Conservation (phyloP, 352 stramenopile species). For the Aphanomyces cochlioides region DNA sequence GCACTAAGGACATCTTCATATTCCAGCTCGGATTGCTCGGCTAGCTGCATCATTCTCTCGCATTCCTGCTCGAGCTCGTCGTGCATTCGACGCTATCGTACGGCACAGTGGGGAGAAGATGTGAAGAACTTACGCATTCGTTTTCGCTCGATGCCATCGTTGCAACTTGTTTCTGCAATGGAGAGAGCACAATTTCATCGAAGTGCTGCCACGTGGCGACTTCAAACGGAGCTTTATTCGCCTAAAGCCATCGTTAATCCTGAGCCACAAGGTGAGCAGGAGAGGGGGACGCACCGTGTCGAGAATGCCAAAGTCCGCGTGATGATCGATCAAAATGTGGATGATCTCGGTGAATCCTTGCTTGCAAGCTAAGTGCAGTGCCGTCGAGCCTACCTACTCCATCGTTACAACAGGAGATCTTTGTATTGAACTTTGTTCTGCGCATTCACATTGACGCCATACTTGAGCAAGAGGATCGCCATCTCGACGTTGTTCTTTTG, state of each 20-base stretch:
- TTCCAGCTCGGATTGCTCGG: slow-evolving; percentile 5
- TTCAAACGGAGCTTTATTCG: slow-evolving; percentile 16
- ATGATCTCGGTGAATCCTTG: slow-evolving; percentile 5
- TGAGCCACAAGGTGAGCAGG: not conserved
- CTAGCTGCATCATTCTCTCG: not conserved
- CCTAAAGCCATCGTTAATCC: not conserved
- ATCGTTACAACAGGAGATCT: not conserved
- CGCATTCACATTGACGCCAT: slow-evolving; percentile 23
- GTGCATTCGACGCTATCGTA: not conserved
- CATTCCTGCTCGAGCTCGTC: not conserved
- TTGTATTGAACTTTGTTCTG: slow-evolving; percentile 26
- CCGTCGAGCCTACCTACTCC: slow-evolving; percentile 8
- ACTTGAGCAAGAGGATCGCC: slow-evolving; percentile 10
- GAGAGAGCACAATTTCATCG: not conserved
- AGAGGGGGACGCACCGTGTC: not conserved
- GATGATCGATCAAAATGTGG: not conserved
- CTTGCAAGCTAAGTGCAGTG: slow-evolving; percentile 21
- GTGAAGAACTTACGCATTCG: not conserved
- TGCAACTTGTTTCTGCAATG: slow-evolving; percentile 7
- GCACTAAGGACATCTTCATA: slow-evolving; percentile 9
- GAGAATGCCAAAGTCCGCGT: slow-evolving; percentile 26
- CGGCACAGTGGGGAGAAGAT: not conserved
- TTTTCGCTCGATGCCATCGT: slow-evolving; percentile 8
- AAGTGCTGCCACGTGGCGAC: slow-evolving; percentile 11
- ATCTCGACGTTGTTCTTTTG: slow-evolving; percentile 28